Base-by-base conservation (phyloP, 1,139 yeast species). In the Suhomyces bolitotheri region DNA sequence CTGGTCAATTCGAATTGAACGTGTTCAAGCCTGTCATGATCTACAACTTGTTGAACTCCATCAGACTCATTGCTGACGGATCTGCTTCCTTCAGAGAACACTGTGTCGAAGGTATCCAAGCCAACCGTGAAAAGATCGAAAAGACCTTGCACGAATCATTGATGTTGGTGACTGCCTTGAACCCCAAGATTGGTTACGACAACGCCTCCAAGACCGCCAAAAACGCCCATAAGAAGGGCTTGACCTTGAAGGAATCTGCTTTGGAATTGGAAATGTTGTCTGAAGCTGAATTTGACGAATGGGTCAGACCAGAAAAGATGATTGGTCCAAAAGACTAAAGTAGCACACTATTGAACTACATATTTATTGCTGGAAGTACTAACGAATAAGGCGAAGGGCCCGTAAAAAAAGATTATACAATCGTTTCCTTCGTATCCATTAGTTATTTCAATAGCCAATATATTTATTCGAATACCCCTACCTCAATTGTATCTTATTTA, bases 221-320 rank as follows among this genome's bases (percentile, higher is more conserved):
- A 47, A 50, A 50, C 30, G 54, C 54, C 10, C 54, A 50, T 47
- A 50, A 50, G 46, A 50, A 50, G 47, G 54, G 54, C 7, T 40
- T 50, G 33, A 50, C 54, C n/a, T 47, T 50, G 49, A 50, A 48
- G 45, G 44, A 50, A 25, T 40, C 46, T 12, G 49, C 53, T 20
- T 46, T 50, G 45, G 54, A 50, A 28, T 47, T 50, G 44, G 40
- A 40, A 13, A 42, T 49, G 44, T 48, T 50, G 46, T 38, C 46
- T 13, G 46, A 40, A 15, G 42, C 43, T 20, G 54, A 50, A 33
- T 50, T 50, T 25, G 46, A 49, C 29, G 43, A 48, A 31, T 50
- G 53, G 54, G 54, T 50, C 31, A 46, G 51, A 38, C 54, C 54
- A 10, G 54, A 50, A 30, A 47, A 43, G 39, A 50, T 50, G 54